These are phyloP conservation scores for Zygosaccharomyces siamensis DNA, from an alignment of 805 yeast genomes.

Conservation along the genomic window DNA sequence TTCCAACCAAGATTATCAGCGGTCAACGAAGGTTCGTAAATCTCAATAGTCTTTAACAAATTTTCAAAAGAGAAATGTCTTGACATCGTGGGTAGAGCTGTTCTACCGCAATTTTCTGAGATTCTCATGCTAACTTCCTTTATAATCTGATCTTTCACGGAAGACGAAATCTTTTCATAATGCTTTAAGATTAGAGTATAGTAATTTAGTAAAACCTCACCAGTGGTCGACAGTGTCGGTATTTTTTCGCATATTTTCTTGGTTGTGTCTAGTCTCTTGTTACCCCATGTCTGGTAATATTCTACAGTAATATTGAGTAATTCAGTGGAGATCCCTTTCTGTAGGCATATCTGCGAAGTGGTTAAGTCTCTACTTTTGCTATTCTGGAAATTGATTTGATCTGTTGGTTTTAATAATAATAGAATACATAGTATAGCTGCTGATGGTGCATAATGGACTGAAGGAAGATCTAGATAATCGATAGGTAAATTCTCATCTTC, in stretches of 20 bases:
- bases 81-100: slow-evolving; percentile 69
- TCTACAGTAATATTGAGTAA: slow-evolving; percentile 30
- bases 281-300: slow-evolving; percentile 45
- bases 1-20: slow-evolving; percentile 84
- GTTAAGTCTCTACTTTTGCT: not conserved
- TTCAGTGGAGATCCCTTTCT: slow-evolving; percentile 33
- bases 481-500: slow-evolving; percentile 34
- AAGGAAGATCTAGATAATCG: slow-evolving; percentile 58
- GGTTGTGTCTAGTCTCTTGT: slow-evolving; percentile 25
- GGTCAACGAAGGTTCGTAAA: slow-evolving; percentile 82
- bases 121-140: slow-evolving; percentile 59
- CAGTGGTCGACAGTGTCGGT: slow-evolving; percentile 43
- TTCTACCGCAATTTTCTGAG: slow-evolving; percentile 78
- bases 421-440: slow-evolving; percentile 43
- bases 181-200: slow-evolving; percentile 42
- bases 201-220: slow-evolving; percentile 40
- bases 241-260: slow-evolving; percentile 29
- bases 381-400: slow-evolving; percentile 47
- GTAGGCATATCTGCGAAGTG: slow-evolving; percentile 26
- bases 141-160: slow-evolving; percentile 46
- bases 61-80: slow-evolving; percentile 51
- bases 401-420: slow-evolving; percentile 45
- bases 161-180: slow-evolving; percentile 12
- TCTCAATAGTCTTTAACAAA: slow-evolving; percentile 28
- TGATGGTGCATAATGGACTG: slow-evolving; percentile 42